phyloP scores from a whole-genome alignment of 1,284 basidiomycete species.

The Ustilago curta region DNA sequence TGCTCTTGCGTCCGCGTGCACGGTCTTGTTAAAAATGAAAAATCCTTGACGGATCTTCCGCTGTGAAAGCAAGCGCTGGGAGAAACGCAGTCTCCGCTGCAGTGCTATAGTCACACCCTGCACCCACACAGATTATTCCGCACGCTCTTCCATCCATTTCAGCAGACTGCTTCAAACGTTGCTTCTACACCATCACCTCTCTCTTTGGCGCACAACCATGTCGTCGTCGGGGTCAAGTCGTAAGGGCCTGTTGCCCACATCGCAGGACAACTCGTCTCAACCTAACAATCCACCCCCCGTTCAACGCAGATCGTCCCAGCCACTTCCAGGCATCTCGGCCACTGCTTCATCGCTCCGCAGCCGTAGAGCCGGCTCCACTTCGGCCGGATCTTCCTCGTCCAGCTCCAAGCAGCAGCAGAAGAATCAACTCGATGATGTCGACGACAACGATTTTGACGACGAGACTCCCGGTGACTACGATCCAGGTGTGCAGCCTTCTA shows the following conservation, averaged over 20 bases:
- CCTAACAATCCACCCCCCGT: slow-evolving; percentile 26
- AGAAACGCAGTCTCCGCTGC: neutral
- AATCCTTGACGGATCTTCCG: neutral
- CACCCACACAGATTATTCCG: slow-evolving; percentile 2
- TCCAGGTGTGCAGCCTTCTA: slow-evolving; percentile 36
- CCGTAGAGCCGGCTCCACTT: slow-evolving; percentile 46
- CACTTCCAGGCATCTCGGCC: slow-evolving; percentile 64
- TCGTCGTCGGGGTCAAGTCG: slow-evolving; percentile 42
- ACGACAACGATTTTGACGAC: slow-evolving; percentile 62
- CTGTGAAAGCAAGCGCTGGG: neutral
- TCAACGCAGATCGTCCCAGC: slow-evolving; percentile 51
- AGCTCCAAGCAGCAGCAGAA: slow-evolving; percentile 17
- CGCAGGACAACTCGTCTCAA: slow-evolving; percentile 23
- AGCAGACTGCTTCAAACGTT: neutral
- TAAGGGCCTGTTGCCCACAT: slow-evolving; percentile 52
- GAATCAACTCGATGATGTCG: slow-evolving; percentile 22
- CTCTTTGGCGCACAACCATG: slow-evolving; percentile 16
- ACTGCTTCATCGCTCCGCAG: slow-evolving; percentile 64
- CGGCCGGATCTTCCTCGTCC: slow-evolving; percentile 23
- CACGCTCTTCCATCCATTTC: neutral
- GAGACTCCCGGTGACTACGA: slow-evolving; percentile 59
- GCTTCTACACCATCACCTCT: neutral
- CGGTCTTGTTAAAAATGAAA: slow-evolving; percentile 2
- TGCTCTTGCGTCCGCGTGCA: too few species aligned
- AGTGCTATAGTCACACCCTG: slow-evolving; percentile 3